A percentile compares a stretch with the other conserved stretches of the same genome.
phyloP scores from a whole-genome alignment of 139 green algal genomes.

The Nannochloris sp. region DNA sequence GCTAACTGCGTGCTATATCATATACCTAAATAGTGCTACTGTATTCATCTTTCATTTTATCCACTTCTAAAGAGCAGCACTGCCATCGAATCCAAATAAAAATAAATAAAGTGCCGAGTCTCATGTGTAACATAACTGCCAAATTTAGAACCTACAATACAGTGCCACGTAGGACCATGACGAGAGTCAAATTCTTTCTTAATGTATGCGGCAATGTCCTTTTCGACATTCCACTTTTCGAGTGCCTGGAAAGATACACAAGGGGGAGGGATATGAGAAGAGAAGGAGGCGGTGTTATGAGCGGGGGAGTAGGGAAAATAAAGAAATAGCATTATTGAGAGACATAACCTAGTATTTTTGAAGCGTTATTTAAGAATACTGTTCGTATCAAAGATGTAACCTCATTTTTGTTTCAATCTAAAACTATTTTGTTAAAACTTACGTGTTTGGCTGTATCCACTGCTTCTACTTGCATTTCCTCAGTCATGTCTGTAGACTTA shows the following conservation, averaged over 20 bases:
- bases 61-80: conserved; percentile 96
- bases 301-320: not conserved
- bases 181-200: conserved; percentile 99
- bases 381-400: too few species aligned
- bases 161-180: conserved; percentile 97
- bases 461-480: conserved; percentile 93
- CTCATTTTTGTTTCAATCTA: not conserved
- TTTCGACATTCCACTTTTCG: conserved; percentile 97
- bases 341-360: too few species aligned
- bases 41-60: conserved; percentile 50
- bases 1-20: too few species aligned
- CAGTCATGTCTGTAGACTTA: conserved; percentile 93
- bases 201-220: conserved; percentile 97
- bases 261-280: not conserved
- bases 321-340: not conserved
- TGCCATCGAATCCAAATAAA: conserved; percentile 69
- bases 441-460: conserved; percentile 81
- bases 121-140: conserved; percentile 91
- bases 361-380: not conserved
- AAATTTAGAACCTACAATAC: conserved; percentile 97
- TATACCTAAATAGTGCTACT: too few species aligned
- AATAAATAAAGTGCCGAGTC: conserved; percentile 98
- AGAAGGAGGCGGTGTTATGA: not conserved
- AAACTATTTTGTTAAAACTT: not conserved
- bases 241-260: conserved; percentile 58